These are phyloP conservation scores for Chlorella sp. DNA, from an alignment of 139 green algal species.

Conservation along the genomic window DNA sequence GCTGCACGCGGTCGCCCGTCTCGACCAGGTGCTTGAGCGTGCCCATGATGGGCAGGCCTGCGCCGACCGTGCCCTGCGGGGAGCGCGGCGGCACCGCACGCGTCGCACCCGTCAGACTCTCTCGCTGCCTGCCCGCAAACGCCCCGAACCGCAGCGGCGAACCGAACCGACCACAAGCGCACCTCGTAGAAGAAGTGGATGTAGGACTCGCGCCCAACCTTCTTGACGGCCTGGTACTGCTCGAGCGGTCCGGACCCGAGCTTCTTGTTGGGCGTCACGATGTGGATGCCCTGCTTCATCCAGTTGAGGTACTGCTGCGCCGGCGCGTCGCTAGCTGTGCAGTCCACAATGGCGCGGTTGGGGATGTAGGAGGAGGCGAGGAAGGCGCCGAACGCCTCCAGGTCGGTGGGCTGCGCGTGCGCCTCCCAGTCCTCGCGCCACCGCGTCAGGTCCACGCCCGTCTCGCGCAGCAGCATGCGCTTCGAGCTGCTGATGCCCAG, in stretches of 20 bases:
- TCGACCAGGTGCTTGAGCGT: conserved; percentile 88
- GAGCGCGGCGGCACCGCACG: not conserved
- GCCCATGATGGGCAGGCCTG: conserved; percentile 89
- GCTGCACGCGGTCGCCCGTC: conserved; percentile 82
- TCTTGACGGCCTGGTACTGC: conserved; percentile 73
- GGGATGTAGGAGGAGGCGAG: conserved; percentile 74
- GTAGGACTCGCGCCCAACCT: conserved; percentile 79
- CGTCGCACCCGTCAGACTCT: too few species aligned
- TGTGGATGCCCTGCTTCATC: conserved; percentile 73
- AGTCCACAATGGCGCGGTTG: conserved; percentile 93
- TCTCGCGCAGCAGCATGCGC: conserved; percentile 78
- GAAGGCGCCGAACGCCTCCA: conserved; percentile 51
- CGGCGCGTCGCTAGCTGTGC: conserved; percentile 75
- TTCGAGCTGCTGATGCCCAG: conserved; percentile 65
- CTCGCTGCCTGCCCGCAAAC: too few species aligned
- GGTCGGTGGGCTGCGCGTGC: conserved; percentile 3
- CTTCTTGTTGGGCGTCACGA: conserved; percentile 98
- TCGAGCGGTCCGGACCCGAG: conserved; percentile 75
- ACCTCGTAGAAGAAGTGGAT: conserved; percentile 97
- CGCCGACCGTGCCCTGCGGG: conserved; percentile 77
- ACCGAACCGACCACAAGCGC: too few species aligned
- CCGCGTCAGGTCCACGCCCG: conserved; percentile 66
- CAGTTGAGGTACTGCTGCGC: conserved; percentile 72
- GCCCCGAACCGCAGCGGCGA: too few species aligned
- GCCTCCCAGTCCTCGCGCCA: conserved; percentile 67